Evolutionary conservation across 345 rosid species (phyloP).

Genomic region (Gossypium anomalum): DNA sequence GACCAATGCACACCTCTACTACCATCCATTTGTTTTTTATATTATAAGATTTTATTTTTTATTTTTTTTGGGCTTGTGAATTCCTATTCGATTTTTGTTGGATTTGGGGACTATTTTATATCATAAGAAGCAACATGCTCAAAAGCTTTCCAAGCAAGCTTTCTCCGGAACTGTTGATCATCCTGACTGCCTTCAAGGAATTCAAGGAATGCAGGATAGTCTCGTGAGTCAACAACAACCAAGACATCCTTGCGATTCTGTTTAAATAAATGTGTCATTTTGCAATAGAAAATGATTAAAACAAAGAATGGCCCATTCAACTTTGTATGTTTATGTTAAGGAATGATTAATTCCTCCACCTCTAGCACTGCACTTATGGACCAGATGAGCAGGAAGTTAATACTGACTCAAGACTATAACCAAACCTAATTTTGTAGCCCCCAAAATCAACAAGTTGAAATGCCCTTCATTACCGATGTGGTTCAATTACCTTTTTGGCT

Average conservation of each 20-base stretch:
- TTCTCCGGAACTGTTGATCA: constrained; percentile 67
- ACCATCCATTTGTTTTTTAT: no score
- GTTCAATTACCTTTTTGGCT: background rate
- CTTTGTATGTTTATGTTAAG: background rate
- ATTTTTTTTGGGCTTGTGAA: no score
- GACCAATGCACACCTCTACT: no score
- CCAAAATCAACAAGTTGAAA: background rate
- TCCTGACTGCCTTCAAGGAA: constrained; percentile 56
- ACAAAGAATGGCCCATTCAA: constrained; percentile 7
- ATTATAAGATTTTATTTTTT: no score
- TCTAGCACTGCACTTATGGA: background rate
- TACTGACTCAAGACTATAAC: background rate
- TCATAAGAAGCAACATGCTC: constrained; percentile 85
- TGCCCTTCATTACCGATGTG: background rate
- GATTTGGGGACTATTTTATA: background rate
- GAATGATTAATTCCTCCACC: background rate
- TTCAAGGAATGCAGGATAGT: constrained; percentile 70
- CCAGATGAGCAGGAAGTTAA: background rate
- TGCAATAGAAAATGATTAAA: constrained; percentile 7
- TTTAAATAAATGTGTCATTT: constrained; percentile 18
- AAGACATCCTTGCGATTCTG: constrained; percentile 95
- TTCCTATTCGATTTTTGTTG: no score
- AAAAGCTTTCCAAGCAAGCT: constrained; percentile 94
- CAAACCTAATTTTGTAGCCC: background rate
- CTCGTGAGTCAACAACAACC: constrained; percentile 73